These are phyloP conservation scores for Russula olivacea DNA, from an alignment of 768 basidiomycete genomes.

Conservation along the genomic window DNA sequence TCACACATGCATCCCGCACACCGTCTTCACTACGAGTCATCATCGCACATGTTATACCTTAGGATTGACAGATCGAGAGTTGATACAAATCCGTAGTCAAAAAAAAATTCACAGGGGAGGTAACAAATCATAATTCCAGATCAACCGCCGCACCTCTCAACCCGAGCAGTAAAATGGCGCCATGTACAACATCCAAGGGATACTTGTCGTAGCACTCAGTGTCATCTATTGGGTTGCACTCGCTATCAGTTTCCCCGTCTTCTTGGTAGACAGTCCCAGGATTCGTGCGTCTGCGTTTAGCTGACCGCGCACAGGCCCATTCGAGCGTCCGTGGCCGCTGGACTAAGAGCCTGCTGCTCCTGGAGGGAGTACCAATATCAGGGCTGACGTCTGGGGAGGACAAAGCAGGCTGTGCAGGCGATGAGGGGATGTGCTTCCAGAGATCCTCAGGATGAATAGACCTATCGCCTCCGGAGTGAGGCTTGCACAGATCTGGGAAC, in stretches of 20 bases:
- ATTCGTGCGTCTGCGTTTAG: constrained; percentile 34
- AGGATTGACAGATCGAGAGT: constrained; percentile 24
- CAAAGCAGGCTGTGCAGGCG: constrained; percentile 26
- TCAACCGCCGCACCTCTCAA: constrained; percentile 1
- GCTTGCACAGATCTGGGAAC: constrained; percentile 13
- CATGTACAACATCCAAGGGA: constrained; percentile 30
- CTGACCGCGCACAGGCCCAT: constrained; percentile 41
- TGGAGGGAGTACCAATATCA: constrained; percentile 4
- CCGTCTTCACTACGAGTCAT: constrained; percentile 11
- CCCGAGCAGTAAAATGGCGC: constrained; percentile 30
- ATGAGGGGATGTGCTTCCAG: constrained; percentile 31
- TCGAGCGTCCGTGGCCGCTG: constrained; percentile 36
- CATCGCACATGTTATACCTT: constrained; percentile 24
- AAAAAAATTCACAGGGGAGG: neutral
- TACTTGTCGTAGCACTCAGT: constrained; percentile 26
- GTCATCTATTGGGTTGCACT: constrained; percentile 1
- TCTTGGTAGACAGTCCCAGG: constrained; percentile 12
- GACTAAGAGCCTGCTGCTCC: constrained; percentile 16
- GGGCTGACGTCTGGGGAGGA: constrained; percentile 22
- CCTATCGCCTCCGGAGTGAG: constrained; percentile 9
- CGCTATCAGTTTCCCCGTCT: constrained; percentile 24
- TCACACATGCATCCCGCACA: neutral
- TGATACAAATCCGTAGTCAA: constrained; percentile 18
- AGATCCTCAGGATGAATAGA: constrained; percentile 27
- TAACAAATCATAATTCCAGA: constrained; percentile 4